Evolutionary conservation across 192 early-diverging fungal species (phyloP), one percentile per base, ranked within the genome.

Genomic region (Rhizoclosmatium sp.): DNA sequence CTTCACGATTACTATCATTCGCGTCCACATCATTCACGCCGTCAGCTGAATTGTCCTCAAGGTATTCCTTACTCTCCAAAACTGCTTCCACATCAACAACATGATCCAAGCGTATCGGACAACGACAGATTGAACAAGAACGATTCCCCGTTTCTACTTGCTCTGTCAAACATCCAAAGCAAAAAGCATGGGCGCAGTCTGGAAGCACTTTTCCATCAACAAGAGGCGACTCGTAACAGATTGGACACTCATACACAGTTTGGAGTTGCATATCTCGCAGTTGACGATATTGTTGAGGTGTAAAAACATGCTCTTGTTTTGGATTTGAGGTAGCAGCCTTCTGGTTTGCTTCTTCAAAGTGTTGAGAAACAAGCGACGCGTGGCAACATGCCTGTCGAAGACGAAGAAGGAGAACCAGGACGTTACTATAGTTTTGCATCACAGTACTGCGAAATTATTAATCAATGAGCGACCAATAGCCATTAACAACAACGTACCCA

Each of bases 341-440:
- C 64, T 68, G 42, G 59, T 40, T 41, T 70, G 75, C 79, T 49
- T 78, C 71, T 10, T 70, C 51, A 51, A 82, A 79, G 31, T 83
- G 51, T 64, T 80, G 49, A 3, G 71, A n/a, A 14, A 82, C 81
- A 19, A 85, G 78, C 19, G 44, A 3, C 4, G 84, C 81, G 65
- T 85, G 84, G 47, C 81, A 83, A 71, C 85, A 86, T 45, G 85
- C 85, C 58, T 86, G 84, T 21, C 86, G 59, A 2, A 87, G 67
- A 40, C 81, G 23, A 62, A 87, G 61, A 1, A 87, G 81, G 47
- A 86, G 60, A 19, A 84, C 85, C 45, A 87, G 56, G n/a, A 87
- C 68, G 75, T 87, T 87, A 21, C 71, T 60, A 68, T 87, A 87
- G 81, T 87, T 86, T 60, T 87, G 85, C 85, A 87, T 87, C 47